A percentile compares a stretch with the other conserved stretches of the same genome.
Evolutionary conservation across 2,329 filamentous ascomycete genomes (phyloP).

Genomic region (Nemania sp.): DNA sequence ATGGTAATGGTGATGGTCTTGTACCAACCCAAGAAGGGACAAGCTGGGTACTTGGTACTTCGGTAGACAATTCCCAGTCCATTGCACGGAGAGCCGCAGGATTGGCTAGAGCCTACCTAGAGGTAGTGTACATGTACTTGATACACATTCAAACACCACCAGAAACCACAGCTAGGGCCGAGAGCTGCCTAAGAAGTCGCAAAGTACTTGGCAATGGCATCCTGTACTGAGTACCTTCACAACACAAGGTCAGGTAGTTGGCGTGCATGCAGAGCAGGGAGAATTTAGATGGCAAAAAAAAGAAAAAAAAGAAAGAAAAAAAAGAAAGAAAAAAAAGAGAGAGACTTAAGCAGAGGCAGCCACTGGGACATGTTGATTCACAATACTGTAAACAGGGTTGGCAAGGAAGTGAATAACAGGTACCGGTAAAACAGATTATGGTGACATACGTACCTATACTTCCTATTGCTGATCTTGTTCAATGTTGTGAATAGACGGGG

Average conservation of each 20-base stretch:
- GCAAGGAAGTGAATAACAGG: constrained; percentile 3
- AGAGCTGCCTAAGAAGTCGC: not conserved
- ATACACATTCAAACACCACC: not conserved
- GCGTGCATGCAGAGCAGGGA: not conserved
- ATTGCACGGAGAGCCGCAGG: constrained; percentile 22
- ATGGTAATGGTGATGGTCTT: constrained; percentile 3
- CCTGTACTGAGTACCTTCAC: not conserved
- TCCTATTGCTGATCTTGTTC: constrained; percentile 1
- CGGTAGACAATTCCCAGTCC: constrained; percentile 1
- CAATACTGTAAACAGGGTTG: not conserved
- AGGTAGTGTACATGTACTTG: too few species aligned
- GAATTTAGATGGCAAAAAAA: not conserved
- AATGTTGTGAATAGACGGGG: constrained; percentile 5
- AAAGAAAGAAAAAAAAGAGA: not conserved
- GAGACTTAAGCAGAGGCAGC: not conserved
- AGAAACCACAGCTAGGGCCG: not conserved
- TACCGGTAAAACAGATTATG: not conserved
- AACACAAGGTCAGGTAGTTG: not conserved
- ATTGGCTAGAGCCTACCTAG: constrained; percentile 1
- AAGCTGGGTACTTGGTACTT: constrained; percentile 16
- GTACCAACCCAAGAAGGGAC: constrained; percentile 19
- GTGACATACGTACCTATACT: constrained; percentile 1
- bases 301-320: not conserved
- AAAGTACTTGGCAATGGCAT: too few species aligned
- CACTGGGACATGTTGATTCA: constrained; percentile 17